phyloP scores from a whole-genome alignment of 2,329 filamentous ascomycete genomes.

The Hortaea sp. region DNA sequence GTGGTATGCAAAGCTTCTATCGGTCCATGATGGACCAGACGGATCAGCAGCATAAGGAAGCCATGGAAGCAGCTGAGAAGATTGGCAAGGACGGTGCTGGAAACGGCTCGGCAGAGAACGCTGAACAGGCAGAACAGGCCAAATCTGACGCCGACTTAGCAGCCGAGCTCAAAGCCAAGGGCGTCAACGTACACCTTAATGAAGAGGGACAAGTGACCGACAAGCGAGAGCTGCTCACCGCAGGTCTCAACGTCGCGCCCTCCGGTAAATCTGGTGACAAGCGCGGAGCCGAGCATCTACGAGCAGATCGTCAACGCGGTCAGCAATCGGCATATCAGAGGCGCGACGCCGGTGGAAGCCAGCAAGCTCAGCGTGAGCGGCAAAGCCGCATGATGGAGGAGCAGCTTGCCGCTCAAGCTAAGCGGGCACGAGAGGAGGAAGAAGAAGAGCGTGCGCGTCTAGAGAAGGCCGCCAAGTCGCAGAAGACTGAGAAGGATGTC shows the following conservation, averaged over 20 bases:
- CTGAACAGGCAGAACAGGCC: slow-evolving; percentile 22
- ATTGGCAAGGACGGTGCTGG: slow-evolving; percentile 25
- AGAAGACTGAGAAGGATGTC: slow-evolving; percentile 68
- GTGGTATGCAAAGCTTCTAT: slow-evolving; percentile 64
- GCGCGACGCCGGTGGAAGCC: slow-evolving; percentile 28
- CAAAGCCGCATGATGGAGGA: slow-evolving; percentile 71
- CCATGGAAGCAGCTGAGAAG: slow-evolving; percentile 53
- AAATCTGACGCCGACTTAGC: slow-evolving; percentile 52
- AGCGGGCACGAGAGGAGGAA: slow-evolving; percentile 58
- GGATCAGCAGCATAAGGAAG: slow-evolving; percentile 59
- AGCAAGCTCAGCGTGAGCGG: slow-evolving; percentile 61
- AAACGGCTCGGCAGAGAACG: slow-evolving; percentile 15
- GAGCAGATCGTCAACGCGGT: slow-evolving; percentile 14
- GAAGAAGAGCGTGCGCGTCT: slow-evolving; percentile 55
- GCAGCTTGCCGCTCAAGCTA: slow-evolving; percentile 63
- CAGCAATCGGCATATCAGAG: slow-evolving; percentile 16
- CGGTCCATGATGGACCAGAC: slow-evolving; percentile 61
- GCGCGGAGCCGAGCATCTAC: slow-evolving; percentile 22
- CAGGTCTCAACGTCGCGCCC: slow-evolving; percentile 61
- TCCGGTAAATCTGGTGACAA: slow-evolving; percentile 12
- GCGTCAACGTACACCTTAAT: slow-evolving; percentile 58
- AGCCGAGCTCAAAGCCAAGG: slow-evolving; percentile 54
- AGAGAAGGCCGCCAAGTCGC: slow-evolving; percentile 60
- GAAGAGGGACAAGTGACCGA: slow-evolving; percentile 78
- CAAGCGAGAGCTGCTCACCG: slow-evolving; percentile 67